A percentile compares a stretch with the other conserved stretches of the same genome.
These are phyloP conservation scores for Podospora bellae-mahoneyi DNA, from an alignment of 495 filamentous ascomycete species.

Conservation along the genomic window DNA sequence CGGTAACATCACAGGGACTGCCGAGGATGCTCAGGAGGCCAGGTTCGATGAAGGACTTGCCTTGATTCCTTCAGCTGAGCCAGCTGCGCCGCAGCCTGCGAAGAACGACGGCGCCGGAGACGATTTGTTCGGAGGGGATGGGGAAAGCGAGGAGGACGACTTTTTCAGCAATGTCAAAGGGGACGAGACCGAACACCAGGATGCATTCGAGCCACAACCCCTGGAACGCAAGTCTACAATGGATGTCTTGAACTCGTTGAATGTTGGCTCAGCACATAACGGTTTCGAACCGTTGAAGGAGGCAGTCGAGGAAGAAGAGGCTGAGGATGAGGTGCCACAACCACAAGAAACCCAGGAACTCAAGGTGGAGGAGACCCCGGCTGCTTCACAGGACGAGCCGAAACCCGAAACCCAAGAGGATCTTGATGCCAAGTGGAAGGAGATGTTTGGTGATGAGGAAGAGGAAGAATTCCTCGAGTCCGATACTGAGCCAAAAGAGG, in stretches of 20 bases:
- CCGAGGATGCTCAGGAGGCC: slow-evolving; percentile 41
- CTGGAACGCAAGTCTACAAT: slow-evolving; percentile 58
- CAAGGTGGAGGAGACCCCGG: slow-evolving; percentile 1
- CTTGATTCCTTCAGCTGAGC: slow-evolving; percentile 39
- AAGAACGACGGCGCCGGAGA: slow-evolving; percentile 8
- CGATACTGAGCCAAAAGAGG: slow-evolving; percentile 31
- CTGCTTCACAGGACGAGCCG: slow-evolving; percentile 16
- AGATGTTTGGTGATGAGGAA: slow-evolving; percentile 76
- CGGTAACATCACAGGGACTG: slow-evolving; percentile 38
- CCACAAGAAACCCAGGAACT: slow-evolving; percentile 8
- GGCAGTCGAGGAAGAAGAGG: slow-evolving; percentile 27
- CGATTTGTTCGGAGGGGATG: slow-evolving; percentile 42
- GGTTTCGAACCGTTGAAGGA: slow-evolving; percentile 37
- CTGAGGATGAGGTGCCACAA: slow-evolving; percentile 16
- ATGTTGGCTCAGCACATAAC: slow-evolving; percentile 25
- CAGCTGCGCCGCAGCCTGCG: slow-evolving; percentile 10
- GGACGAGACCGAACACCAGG: slow-evolving; percentile 17
- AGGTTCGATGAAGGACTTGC: slow-evolving; percentile 61
- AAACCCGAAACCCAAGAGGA: slow-evolving; percentile 42
- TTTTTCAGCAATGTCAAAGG: slow-evolving; percentile 47
- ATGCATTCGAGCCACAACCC: slow-evolving; percentile 23
- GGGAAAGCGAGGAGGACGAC: slow-evolving; percentile 44
- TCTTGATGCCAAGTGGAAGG: slow-evolving; percentile 78
- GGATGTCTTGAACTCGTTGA: slow-evolving; percentile 48
- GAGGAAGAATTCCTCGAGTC: slow-evolving; percentile 58